A percentile compares a stretch with the other conserved stretches of the same genome.
Conservation (phyloP, 2,329 filamentous ascomycete species). For the Aureobasidium sp. region DNA sequence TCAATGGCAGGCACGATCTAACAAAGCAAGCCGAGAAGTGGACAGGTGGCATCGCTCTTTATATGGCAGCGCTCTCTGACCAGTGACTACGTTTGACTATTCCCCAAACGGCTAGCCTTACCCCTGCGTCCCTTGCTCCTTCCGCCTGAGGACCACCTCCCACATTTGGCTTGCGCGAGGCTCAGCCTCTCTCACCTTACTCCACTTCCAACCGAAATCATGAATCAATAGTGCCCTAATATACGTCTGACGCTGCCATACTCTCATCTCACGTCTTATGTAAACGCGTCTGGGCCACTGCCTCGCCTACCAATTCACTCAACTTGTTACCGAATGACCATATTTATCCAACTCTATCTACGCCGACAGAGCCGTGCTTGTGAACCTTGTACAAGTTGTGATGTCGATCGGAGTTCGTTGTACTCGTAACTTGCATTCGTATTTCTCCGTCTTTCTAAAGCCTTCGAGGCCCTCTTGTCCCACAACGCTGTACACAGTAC, state of each 20-base stretch:
- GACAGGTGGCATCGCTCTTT: background rate
- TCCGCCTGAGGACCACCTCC: background rate
- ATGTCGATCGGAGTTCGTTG: background rate
- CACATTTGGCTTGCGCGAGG: background rate
- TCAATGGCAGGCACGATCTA: background rate
- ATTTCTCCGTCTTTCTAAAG: conserved; percentile 4
- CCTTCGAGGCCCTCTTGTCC: background rate
- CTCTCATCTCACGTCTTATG: background rate
- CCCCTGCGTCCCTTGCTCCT: background rate
- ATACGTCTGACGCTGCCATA: background rate
- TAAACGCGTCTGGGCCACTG: background rate
- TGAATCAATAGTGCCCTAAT: background rate
- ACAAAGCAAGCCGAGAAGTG: background rate
- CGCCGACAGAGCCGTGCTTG: background rate
- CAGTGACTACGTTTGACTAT: background rate
- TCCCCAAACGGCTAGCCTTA: background rate
- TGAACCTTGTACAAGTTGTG: background rate
- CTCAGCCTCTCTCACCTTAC: background rate
- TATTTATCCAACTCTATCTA: background rate
- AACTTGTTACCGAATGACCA: background rate
- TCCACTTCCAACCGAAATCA: background rate
- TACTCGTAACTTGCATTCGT: background rate
- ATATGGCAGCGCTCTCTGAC: background rate
- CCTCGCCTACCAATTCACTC: background rate
- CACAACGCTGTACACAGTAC: no score